These are phyloP conservation scores for Pseudohyphozyma bogoriensis DNA, from an alignment of 768 basidiomycete genomes.

Conservation along the genomic window DNA sequence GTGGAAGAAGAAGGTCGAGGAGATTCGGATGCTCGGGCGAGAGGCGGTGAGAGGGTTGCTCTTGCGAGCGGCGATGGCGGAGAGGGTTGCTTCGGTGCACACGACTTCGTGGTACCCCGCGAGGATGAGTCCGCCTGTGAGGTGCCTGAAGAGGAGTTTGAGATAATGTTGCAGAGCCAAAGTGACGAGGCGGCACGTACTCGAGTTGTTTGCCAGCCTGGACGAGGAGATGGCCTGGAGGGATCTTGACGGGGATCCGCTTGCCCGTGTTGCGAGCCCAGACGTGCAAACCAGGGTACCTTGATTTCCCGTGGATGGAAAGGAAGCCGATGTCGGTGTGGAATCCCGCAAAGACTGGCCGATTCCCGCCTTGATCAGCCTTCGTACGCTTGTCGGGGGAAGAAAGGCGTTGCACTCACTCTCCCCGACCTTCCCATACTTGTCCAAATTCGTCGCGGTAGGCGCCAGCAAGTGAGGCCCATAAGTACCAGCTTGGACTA, in stretches of 20 bases:
- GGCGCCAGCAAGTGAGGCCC: slow-evolving; percentile 91
- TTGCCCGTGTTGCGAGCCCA: slow-evolving; percentile 93
- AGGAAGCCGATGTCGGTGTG: slow-evolving; percentile 90
- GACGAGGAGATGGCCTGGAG: slow-evolving; percentile 70
- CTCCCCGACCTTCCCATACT: slow-evolving; percentile 65
- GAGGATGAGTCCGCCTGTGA: slow-evolving; percentile 57
- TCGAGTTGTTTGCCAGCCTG: slow-evolving; percentile 96
- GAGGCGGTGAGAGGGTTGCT: slow-evolving; percentile 45
- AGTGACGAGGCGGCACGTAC: slow-evolving; percentile 46
- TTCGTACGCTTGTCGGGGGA: background rate
- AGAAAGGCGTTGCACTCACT: slow-evolving; percentile 38
- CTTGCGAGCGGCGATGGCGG: slow-evolving; percentile 57
- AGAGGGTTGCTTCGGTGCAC: slow-evolving; percentile 67
- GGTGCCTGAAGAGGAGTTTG: slow-evolving; percentile 25
- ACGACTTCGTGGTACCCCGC: slow-evolving; percentile 96
- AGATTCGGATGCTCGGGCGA: slow-evolving; percentile 81
- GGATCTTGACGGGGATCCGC: slow-evolving; percentile 77
- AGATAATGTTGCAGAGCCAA: background rate
- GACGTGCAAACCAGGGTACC: slow-evolving; percentile 79
- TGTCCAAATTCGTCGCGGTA: slow-evolving; percentile 78
- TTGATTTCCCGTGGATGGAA: slow-evolving; percentile 77
- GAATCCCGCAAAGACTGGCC: slow-evolving; percentile 79
- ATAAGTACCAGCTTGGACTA: slow-evolving; percentile 70
- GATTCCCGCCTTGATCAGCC: background rate
- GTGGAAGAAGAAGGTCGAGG: slow-evolving; percentile 85